Evolutionary conservation across 345 rosid genomes (phyloP).

Genomic region (Aethionema arabicum): DNA sequence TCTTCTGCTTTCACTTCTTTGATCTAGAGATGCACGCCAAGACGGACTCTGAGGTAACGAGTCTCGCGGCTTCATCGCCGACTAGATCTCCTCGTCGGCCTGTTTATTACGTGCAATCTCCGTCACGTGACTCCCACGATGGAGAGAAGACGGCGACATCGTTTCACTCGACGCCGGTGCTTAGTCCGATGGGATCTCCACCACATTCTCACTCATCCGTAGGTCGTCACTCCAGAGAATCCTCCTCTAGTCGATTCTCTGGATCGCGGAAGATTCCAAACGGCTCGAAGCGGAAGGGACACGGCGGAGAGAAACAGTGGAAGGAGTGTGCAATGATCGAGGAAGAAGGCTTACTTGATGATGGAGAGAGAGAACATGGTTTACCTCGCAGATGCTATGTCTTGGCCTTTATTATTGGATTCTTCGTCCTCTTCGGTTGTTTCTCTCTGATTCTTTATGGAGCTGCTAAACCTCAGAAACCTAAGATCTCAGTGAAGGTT

Average conservation of each 20-base stretch:
- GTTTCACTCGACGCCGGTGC: conserved; percentile 87
- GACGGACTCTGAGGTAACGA: conserved; percentile 93
- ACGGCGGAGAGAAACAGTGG: conserved; percentile 54
- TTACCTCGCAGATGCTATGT: conserved; percentile 79
- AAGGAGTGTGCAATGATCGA: conserved; percentile 72
- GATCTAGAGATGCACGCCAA: conserved; percentile 72
- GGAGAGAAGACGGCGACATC: conserved; percentile 92
- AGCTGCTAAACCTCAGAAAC: conserved; percentile 80
- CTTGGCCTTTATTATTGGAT: conserved; percentile 73
- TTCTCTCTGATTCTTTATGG: conserved; percentile 90
- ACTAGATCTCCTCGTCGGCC: conserved; percentile 90
- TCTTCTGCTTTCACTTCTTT: neutral
- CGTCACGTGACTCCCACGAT: conserved; percentile 94
- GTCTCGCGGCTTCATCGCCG: conserved; percentile 81
- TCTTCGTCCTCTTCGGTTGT: conserved; percentile 66
- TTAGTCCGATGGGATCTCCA: conserved; percentile 89
- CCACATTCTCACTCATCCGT: conserved; percentile 89
- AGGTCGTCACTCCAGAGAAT: conserved; percentile 78
- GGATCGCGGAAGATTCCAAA: conserved; percentile 68
- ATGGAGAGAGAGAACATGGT: conserved; percentile 52
- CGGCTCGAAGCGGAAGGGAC: conserved; percentile 42
- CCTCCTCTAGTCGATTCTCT: conserved; percentile 82
- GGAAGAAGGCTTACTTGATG: conserved; percentile 93
- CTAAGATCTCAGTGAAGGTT: conserved; percentile 82
- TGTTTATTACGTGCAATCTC: conserved; percentile 90